phyloP scores from a whole-genome alignment of 202 grass and related monocot species.

The Tripidium arundinaceum region DNA sequence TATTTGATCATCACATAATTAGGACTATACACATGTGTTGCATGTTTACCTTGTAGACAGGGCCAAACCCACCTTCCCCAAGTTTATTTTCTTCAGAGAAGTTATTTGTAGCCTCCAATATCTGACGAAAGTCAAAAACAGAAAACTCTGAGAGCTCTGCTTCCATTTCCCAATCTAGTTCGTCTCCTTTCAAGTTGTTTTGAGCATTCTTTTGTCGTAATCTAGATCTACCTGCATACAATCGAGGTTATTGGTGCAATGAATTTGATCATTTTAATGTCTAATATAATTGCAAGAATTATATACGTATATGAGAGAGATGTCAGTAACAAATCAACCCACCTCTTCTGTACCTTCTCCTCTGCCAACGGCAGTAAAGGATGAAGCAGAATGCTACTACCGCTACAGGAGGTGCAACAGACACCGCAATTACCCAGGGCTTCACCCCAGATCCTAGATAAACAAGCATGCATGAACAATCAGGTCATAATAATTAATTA shows the following conservation, averaged over 20 bases:
- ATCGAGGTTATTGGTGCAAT: not conserved
- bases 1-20: not conserved
- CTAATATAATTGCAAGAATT: not conserved
- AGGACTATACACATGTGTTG: not conserved
- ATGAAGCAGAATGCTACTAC: conserved; percentile 2
- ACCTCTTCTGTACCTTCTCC: conserved; percentile 17
- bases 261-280: not conserved
- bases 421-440: not conserved
- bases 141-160: conserved; percentile 32
- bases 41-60: conserved; percentile 48
- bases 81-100: conserved; percentile 56
- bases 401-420: not conserved
- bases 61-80: conserved; percentile 59
- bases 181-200: not conserved
- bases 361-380: not conserved
- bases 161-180: conserved; percentile 32
- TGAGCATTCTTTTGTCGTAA: not conserved
- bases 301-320: not conserved
- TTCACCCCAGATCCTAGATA: not conserved
- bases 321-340: not conserved
- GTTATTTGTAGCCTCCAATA: conserved; percentile 39
- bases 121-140: conserved; percentile 26
- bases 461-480: too few species aligned
- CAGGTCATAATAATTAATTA: too few species aligned
- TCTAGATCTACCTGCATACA: conserved; percentile 5